Evolutionary conservation across 345 rosid species (phyloP), one percentile per base, ranked within the genome.

Genomic region (Kandelia obovata): DNA sequence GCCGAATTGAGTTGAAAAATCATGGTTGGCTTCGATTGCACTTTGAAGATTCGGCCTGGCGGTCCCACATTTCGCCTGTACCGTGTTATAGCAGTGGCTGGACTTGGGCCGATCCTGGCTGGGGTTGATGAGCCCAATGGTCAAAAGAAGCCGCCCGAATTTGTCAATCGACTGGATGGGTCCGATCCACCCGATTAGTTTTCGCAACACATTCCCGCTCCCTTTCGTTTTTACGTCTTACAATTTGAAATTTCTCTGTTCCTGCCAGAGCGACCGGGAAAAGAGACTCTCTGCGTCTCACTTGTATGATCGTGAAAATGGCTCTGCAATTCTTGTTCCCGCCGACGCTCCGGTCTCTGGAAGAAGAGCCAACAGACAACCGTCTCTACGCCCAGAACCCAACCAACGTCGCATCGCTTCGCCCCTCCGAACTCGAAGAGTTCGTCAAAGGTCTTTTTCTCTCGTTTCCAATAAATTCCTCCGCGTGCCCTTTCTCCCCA

Each of bases 271-370:
- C 46, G 46, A 39, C 9, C 15, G 46, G 27, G 20, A 23, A 23
- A 55, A 56, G 9, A 37, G 19, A 19, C 11, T n/a, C 56, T 64
- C 71, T 68, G 74, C 26, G 25, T 37, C 62, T 47, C 77, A 1
- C 17, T 3, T 3, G 49, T 13, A 17, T 11, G 4, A 19, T 1
- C 49, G 49, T 43, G 49, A 21, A 49, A 76, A 93, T 94, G 98
- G 86, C 92, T 79, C 95, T 87, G 67, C 86, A 79, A 11, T 95
- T 95, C 68, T 81, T 87, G 53, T 89, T 95, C 77, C 96, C 99
- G 25, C 81, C 75, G 64, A 87, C 72, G 34, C 79, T 92, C 2
- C 86, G 76, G 74, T 87, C 87, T 69, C 87, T 95, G 46, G 93
- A 87, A 75, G 81, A 77, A 46, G 95, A 84, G 17, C 82, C 71